Evolutionary conservation across 2,329 filamentous ascomycete genomes (phyloP).

Genomic region (Neofusicoccum parvum): DNA sequence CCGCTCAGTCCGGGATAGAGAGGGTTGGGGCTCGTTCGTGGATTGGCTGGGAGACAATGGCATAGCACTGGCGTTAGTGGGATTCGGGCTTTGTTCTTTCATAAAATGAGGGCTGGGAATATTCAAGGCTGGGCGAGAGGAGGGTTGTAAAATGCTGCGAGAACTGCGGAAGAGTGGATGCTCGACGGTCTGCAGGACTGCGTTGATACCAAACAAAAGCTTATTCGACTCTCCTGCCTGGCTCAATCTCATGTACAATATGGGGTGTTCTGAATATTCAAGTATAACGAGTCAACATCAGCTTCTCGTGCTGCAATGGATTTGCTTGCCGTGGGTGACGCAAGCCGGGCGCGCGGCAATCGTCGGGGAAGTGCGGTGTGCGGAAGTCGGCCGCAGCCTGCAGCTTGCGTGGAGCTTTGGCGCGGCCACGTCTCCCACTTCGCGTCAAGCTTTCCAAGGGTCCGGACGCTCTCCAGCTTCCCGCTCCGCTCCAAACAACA

Average conservation of each 20-base stretch:
- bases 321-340: background rate
- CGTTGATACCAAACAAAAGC: slow-evolving; percentile 7
- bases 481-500: too few relatives aligned
- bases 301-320: too few relatives aligned
- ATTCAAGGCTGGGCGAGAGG: background rate
- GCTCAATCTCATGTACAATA: too few relatives aligned
- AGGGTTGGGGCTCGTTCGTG: background rate
- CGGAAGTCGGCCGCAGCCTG: background rate
- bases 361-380: slow-evolving; percentile 14
- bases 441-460: slow-evolving; percentile 4
- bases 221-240: background rate
- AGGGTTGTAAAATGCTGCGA: background rate
- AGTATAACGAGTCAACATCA: too few relatives aligned
- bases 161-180: background rate
- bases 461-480: too few relatives aligned
- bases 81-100: background rate
- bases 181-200: background rate
- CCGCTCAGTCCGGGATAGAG: slow-evolving; percentile 58
- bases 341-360: background rate
- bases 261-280: too few relatives aligned
- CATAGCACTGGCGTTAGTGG: slow-evolving; percentile 20
- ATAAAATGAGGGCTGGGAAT: background rate
- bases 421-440: slow-evolving; percentile 26
- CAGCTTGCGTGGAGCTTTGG: background rate
- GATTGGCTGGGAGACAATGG: background rate